Evolutionary conservation across 2,329 filamentous ascomycete species (phyloP), one percentile per base, ranked within the genome.

Genomic region (Phaeosphaeriaceae sp.): DNA sequence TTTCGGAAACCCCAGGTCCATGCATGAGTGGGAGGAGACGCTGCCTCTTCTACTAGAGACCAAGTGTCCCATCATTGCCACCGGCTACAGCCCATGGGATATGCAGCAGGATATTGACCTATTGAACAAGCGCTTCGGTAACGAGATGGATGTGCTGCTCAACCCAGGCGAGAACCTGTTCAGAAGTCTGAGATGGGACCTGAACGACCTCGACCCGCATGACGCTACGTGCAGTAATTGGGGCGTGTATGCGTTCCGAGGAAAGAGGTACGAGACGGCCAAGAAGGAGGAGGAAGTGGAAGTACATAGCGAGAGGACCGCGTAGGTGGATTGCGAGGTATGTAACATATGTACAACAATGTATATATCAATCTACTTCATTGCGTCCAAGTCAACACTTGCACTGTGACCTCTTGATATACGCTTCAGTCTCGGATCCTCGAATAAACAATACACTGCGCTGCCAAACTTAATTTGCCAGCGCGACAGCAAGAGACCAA

Each of bases 161-260:
- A 87, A 97, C 78, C 95, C 96, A 0, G 94, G 93, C 40, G 94
- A 98, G 84, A 99, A 99, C 74, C 85, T 85, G 17, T 99, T 99
- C 83, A 87, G 94, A 72, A 99, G 95, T 81, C 79, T 97, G 76
- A 85, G 94, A 71, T 99, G 96, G 96, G 96, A 99, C 80, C 79
- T 99, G 72, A 97, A 99, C 73, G 96, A 99, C 74, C 82, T 95
- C 64, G 95, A 97, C 76, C 94, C 94, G 7, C 92, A 96, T 74
- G 95, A 98, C 78, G 84, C 98, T 63, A 97, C 90, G 69, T 96
- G 93, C 73, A 94, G 95, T 55, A 99, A 99, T 79, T 99, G 93
- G 93, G 95, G 95, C 11, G 84, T 97, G 1, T 99, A 96, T 93
- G 93, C 91, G 15, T 99, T 99, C 83, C 88, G 95, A 80, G 95